Percentiles rank a stretch among this genome's conserved stretches.
These are phyloP conservation scores for Taphrina flavorubra DNA, from an alignment of 1,139 yeast species.

Conservation along the genomic window DNA sequence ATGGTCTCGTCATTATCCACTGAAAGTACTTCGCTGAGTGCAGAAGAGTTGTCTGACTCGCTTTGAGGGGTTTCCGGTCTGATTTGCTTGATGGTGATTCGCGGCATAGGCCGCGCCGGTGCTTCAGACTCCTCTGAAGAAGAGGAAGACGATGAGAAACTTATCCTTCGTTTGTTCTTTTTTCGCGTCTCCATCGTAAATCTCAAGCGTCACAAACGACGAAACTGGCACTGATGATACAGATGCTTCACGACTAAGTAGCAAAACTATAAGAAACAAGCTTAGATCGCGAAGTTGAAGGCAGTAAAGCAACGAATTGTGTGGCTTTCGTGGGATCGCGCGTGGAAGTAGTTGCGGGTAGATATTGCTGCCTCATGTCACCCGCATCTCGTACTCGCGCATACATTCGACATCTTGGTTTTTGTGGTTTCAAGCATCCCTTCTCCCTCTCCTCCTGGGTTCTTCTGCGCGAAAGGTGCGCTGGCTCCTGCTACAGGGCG, in stretches of 20 bases:
- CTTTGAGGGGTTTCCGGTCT: slow-evolving; percentile 5
- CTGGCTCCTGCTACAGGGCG: background rate
- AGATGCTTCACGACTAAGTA: no score
- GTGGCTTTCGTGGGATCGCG: background rate
- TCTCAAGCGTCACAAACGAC: background rate
- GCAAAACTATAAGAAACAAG: no score
- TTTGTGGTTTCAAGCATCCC: background rate
- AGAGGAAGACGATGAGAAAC: slow-evolving; percentile 33
- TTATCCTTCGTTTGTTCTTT: slow-evolving; percentile 33
- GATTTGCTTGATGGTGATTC: slow-evolving; percentile 23
- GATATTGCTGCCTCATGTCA: slow-evolving; percentile 13
- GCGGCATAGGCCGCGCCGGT: slow-evolving; percentile 10
- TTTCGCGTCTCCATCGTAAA: slow-evolving; percentile 37
- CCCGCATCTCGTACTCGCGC: slow-evolving; percentile 8
- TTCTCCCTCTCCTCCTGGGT: background rate
- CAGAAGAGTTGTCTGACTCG: slow-evolving; percentile 24
- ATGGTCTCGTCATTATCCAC: slow-evolving; percentile 41
- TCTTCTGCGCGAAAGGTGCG: no score
- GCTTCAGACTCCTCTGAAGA: slow-evolving; percentile 16
- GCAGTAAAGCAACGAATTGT: background rate
- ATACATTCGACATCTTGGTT: background rate
- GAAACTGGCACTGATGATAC: background rate
- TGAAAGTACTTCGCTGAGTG: slow-evolving; percentile 9
- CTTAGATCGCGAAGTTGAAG: background rate
- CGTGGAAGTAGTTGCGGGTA: slow-evolving; percentile 3